A percentile compares a stretch with the other conserved stretches of the same genome.
Evolutionary conservation across 2,329 filamentous ascomycete genomes (phyloP).

Genomic region (Elsinoe australis): DNA sequence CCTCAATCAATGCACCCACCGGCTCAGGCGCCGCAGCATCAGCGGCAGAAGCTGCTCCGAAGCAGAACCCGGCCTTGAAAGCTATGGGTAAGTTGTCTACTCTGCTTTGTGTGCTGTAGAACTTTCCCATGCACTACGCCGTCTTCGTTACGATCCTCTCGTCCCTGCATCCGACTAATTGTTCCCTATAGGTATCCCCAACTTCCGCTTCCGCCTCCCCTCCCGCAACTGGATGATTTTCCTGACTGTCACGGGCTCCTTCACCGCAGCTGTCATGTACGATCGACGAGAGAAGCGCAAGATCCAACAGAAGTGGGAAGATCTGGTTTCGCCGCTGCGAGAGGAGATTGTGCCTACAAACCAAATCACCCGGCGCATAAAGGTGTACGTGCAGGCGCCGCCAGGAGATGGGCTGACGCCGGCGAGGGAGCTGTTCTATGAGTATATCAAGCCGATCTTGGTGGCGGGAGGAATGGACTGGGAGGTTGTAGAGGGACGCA

Average conservation of each 20-base stretch:
- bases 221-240: constrained; percentile 99
- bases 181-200: constrained; percentile 59
- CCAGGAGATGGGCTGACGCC: constrained; percentile 76
- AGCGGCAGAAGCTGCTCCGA: constrained; percentile 10
- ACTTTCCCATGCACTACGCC: not conserved
- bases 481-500: constrained; percentile 87
- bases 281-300: constrained; percentile 85
- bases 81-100: constrained; percentile 4
- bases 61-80: constrained; percentile 11
- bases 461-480: constrained; percentile 88
- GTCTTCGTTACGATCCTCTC: not conserved
- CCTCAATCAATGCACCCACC: not conserved
- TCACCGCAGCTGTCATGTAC: constrained; percentile 77
- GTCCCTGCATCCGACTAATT: not conserved
- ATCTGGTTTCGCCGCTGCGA: constrained; percentile 75
- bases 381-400: constrained; percentile 76
- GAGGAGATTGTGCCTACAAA: constrained; percentile 65
- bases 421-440: constrained; percentile 90
- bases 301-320: constrained; percentile 78
- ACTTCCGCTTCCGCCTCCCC: constrained; percentile 73
- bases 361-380: constrained; percentile 73
- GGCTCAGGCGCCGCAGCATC: not conserved
- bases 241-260: constrained; percentile 66
- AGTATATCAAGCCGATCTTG: constrained; percentile 89
- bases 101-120: no score